These are phyloP conservation scores for Mycena sp. DNA, from an alignment of 1,284 basidiomycete species.

Conservation along the genomic window DNA sequence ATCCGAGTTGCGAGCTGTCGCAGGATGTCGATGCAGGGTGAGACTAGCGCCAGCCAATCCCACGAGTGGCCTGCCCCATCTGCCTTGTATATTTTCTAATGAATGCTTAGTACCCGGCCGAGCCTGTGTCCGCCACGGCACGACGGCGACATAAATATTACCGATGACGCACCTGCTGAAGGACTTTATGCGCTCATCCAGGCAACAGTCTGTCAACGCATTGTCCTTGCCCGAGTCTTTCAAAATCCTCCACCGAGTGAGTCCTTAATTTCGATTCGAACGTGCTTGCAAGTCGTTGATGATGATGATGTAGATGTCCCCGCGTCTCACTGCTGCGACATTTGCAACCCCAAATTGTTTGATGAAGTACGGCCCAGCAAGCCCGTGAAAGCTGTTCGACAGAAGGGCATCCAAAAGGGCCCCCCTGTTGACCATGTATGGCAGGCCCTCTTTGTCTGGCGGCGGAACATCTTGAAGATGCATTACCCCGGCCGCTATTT, in stretches of 20 bases:
- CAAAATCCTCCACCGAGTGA: not conserved
- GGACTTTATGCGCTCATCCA: slow-evolving; percentile 20
- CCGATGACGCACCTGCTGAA: slow-evolving; percentile 9
- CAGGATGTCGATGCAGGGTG: slow-evolving; percentile 46
- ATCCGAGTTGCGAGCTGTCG: slow-evolving; percentile 42
- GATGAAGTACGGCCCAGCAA: too few species aligned
- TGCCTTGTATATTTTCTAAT: slow-evolving; percentile 39
- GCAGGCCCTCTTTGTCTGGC: not conserved
- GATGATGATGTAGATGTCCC: too few species aligned
- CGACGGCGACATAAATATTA: not conserved
- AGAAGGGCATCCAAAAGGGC: slow-evolving; percentile 7
- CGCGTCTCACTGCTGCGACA: too few species aligned
- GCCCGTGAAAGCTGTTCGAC: not conserved
- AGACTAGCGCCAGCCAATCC: slow-evolving; percentile 50
- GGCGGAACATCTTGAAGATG: not conserved
- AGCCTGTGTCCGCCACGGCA: not conserved
- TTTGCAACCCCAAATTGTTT: too few species aligned
- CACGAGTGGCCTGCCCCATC: slow-evolving; percentile 48
- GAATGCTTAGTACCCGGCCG: not conserved
- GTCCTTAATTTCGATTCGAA: too few species aligned
- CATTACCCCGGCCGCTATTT: not conserved
- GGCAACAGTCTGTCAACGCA: slow-evolving; percentile 5
- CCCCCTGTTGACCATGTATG: not conserved
- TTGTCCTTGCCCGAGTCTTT: not conserved
- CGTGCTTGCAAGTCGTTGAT: too few species aligned